These are phyloP conservation scores for Talaromyces funiculosus DNA, from an alignment of 2,329 filamentous ascomycete species.

Conservation along the genomic window DNA sequence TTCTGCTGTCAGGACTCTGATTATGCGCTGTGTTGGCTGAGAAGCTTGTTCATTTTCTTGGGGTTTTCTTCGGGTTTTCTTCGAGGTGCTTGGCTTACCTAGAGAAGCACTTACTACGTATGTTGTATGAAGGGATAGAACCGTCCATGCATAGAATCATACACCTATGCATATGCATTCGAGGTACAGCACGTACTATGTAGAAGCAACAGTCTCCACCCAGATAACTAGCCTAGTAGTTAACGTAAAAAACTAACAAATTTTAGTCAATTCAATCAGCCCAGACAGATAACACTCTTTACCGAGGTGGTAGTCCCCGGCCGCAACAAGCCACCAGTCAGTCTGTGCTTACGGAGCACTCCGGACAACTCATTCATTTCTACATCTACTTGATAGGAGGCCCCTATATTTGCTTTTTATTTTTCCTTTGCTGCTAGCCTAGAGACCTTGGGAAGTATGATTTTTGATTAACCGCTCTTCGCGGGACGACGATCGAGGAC, in stretches of 20 bases:
- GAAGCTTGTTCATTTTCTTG: not conserved
- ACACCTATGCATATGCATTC: too few species aligned
- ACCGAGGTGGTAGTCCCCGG: not conserved
- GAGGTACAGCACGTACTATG: too few species aligned
- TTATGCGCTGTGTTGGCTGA: not conserved
- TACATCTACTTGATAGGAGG: too few species aligned
- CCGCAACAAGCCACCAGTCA: not conserved
- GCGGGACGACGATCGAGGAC: not conserved
- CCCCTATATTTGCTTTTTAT: not conserved
- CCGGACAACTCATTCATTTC: not conserved
- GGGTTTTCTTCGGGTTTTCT: not conserved
- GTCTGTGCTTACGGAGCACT: not conserved
- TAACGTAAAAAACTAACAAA: not conserved
- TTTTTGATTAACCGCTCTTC: not conserved
- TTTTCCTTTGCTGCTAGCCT: not conserved
- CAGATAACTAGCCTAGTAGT: not conserved
- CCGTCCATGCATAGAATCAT: not conserved
- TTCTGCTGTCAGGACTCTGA: not conserved
- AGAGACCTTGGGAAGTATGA: not conserved
- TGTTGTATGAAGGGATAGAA: not conserved
- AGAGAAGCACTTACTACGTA: too few species aligned
- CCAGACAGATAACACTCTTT: conserved; percentile 1
- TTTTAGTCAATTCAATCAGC: not conserved
- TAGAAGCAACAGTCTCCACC: not conserved
- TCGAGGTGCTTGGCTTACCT: too few species aligned